phyloP scores from a whole-genome alignment of 208 protist species.

The Leptomonas pyrrhocoris region DNA sequence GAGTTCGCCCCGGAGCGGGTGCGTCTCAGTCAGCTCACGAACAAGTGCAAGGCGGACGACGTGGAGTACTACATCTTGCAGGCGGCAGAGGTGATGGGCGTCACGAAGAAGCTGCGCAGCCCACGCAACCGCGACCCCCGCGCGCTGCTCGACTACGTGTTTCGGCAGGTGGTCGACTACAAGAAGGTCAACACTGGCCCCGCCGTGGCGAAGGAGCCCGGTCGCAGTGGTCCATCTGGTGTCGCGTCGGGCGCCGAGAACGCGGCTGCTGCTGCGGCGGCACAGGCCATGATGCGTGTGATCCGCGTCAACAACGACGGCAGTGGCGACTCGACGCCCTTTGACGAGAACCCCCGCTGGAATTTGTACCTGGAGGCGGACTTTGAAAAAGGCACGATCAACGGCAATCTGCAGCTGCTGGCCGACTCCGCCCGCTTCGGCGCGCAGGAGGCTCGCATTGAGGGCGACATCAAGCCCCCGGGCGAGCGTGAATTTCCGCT shows the following conservation, averaged over 20 bases:
- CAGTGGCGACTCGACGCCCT: slow-evolving; percentile 72
- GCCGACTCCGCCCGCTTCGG: slow-evolving; percentile 60
- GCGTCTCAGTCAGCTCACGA: slow-evolving; percentile 95
- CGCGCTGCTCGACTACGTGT: slow-evolving; percentile 93
- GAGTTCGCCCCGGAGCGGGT: slow-evolving; percentile 96
- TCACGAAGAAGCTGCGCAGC: slow-evolving; percentile 91
- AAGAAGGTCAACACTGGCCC: slow-evolving; percentile 80
- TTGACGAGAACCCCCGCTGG: slow-evolving; percentile 84
- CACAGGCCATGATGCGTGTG: slow-evolving; percentile 80
- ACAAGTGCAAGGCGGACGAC: slow-evolving; percentile 94
- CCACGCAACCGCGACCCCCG: slow-evolving; percentile 87
- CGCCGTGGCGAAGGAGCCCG: slow-evolving; percentile 12
- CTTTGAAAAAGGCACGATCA: slow-evolving; percentile 71
- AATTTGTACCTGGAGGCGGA: slow-evolving; percentile 73
- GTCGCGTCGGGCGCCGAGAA: slow-evolving; percentile 13
- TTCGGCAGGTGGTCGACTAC: slow-evolving; percentile 93
- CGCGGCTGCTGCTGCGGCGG: slow-evolving; percentile 40
- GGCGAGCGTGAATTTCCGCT: slow-evolving; percentile 85
- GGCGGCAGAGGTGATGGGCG: slow-evolving; percentile 93
- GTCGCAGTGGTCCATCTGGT: neutral
- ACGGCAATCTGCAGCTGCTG: slow-evolving; percentile 70
- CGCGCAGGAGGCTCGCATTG: slow-evolving; percentile 75
- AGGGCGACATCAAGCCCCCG: slow-evolving; percentile 82
- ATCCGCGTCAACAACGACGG: slow-evolving; percentile 66
- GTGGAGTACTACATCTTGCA: slow-evolving; percentile 95